These are phyloP conservation scores for Penicillium sclerotigenum DNA, from an alignment of 2,329 filamentous ascomycete genomes.

Conservation along the genomic window DNA sequence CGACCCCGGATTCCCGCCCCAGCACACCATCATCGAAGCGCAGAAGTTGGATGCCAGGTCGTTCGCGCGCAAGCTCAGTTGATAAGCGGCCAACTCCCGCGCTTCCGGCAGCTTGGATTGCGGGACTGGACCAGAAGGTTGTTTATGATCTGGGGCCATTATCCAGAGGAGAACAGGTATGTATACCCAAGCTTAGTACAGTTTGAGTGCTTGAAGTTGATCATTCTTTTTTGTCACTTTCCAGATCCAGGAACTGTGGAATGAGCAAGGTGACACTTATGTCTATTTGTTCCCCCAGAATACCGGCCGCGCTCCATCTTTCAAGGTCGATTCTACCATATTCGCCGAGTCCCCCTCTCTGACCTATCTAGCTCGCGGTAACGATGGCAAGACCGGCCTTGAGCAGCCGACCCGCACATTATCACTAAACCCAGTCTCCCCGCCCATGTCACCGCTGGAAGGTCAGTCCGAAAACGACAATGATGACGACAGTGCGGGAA, in stretches of 20 bases:
- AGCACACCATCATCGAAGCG: conserved; percentile 40
- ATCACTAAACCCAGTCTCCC: conserved; percentile 33
- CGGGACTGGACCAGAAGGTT: conserved; percentile 55
- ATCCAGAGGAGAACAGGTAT: conserved; percentile 51
- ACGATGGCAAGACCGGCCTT: conserved; percentile 43
- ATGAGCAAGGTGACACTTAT: conserved; percentile 59
- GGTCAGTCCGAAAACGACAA: conserved; percentile 28
- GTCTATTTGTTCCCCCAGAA: conserved; percentile 61
- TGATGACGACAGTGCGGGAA: conserved; percentile 46
- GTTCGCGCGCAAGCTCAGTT: conserved; percentile 33
- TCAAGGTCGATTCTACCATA: conserved; percentile 58
- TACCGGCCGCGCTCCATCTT: conserved; percentile 57
- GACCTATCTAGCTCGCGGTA: conserved; percentile 54
- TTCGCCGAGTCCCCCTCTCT: conserved; percentile 57
- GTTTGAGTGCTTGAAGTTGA: background rate
- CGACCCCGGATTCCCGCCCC: conserved; percentile 34
- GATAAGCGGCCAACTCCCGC: conserved; percentile 33
- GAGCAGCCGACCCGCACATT: conserved; percentile 32
- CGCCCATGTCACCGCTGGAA: conserved; percentile 33
- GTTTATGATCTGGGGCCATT: conserved; percentile 55
- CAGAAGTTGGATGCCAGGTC: conserved; percentile 47
- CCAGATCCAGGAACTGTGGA: conserved; percentile 59
- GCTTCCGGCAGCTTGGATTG: conserved; percentile 54
- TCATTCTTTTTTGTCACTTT: background rate
- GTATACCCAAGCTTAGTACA: conserved; percentile 8